Evolutionary conservation across 2,329 filamentous ascomycete species (phyloP), one percentile per base, ranked within the genome.

Genomic region (Dryadomyces sulphureus): DNA sequence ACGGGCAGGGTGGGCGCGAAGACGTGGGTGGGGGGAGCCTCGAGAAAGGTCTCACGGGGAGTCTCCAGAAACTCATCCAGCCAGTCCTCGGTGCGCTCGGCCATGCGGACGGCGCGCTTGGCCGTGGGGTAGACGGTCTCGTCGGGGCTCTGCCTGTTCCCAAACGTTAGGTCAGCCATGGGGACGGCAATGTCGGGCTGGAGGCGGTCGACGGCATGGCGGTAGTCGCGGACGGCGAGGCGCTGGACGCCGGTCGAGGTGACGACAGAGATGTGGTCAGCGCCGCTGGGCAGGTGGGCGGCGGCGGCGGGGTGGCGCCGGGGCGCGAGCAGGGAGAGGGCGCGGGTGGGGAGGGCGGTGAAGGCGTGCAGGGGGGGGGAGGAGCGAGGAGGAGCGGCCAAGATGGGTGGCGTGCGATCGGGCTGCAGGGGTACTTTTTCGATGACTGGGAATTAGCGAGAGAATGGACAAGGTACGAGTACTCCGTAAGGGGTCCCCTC

Each of bases 241-340:
- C 75, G 70, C 50, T 77, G 75, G 63, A 93, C 94, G 25, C 92
- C 92, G 1, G 87, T 85, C 0, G 88, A 90, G 2, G 92, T 94
- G 58, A 84, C 79, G 41, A 96, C 73, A 17, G 83, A 79, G 38
- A 96, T 70, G 41, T 79, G 73, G 35, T 74, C 75, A 50, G 81
- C 75, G 8, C 79, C 80, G 59, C 92, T 88, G 19, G 76, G 75
- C 52, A 78, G 68, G 0, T 85, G 84, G 7, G 81, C 77, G 8
- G 72, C 63, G 19, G 95, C 79, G 1, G 87, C 77, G 1, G 89
- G 84, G 42, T 81, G 77, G 27, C 90, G 74, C 45, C 92, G 80
- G 0, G 90, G 75, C 11, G 81, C 85, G 4, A 98, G 66, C 3
- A 98, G 64, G 7, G 87, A 74, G 40, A 83, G 61, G 27, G 78